Conservation (phyloP, 805 yeast genomes). For the Priceomyces haplophilus region DNA sequence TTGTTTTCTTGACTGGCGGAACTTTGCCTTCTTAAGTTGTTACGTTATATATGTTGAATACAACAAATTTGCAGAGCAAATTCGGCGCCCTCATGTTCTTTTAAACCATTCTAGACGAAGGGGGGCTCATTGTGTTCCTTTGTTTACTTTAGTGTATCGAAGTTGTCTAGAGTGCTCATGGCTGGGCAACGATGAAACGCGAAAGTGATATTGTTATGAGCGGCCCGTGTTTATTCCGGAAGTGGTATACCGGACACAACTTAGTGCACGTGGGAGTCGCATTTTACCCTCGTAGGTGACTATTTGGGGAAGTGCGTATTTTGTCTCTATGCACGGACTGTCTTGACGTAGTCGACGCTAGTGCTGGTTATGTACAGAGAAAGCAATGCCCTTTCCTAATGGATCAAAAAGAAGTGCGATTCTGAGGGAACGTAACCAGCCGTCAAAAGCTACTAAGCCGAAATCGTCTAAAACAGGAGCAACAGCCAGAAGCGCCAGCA, state of each 20-base stretch:
- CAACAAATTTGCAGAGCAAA: too few relatives aligned
- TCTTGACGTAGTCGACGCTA: neutral
- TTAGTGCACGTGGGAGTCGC: neutral
- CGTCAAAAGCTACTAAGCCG: neutral
- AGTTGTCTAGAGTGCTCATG: neutral
- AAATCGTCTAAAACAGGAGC: too few relatives aligned
- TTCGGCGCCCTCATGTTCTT: neutral
- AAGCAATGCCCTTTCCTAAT: neutral
- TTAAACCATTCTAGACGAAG: neutral
- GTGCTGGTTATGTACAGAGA: neutral
- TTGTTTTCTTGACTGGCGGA: neutral
- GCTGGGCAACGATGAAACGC: slow-evolving; percentile 3
- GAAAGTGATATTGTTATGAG: neutral
- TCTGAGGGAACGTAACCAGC: neutral
- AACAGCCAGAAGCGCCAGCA: too few relatives aligned
- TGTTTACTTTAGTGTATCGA: slow-evolving; percentile 1
- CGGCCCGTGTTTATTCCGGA: slow-evolving; percentile 1
- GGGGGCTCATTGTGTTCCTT: neutral
- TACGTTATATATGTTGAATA: neutral
- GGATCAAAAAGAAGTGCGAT: neutral
- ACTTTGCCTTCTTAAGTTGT: slow-evolving; percentile 1
- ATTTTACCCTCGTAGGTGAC: neutral
- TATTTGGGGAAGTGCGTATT: neutral
- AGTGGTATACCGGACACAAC: neutral
- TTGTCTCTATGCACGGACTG: neutral